These are phyloP conservation scores for Ascochyta fabae DNA, from an alignment of 2,329 filamentous ascomycete genomes.

Conservation along the genomic window DNA sequence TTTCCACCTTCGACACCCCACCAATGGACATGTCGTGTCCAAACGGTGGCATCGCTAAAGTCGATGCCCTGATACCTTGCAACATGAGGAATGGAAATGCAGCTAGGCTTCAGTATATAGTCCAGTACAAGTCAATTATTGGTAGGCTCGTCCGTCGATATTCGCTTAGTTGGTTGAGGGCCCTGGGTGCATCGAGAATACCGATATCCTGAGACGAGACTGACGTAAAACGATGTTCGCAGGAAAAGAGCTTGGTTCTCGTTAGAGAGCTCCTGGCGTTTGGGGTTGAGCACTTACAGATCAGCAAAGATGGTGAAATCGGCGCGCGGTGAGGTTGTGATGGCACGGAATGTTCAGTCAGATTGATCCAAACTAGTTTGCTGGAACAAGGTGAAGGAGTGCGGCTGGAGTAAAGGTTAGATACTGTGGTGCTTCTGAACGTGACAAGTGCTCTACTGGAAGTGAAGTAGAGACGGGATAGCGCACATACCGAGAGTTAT, in stretches of 20 bases:
- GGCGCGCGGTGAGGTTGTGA: background rate
- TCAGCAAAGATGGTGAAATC: background rate
- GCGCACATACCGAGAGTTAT: conserved; percentile 22
- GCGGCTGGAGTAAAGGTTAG: conserved; percentile 4
- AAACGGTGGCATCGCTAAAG: conserved; percentile 46
- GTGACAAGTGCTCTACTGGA: background rate
- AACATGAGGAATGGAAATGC: conserved; percentile 40
- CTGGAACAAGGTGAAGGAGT: background rate
- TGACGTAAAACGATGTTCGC: background rate
- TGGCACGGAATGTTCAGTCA: background rate
- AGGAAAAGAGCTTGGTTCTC: background rate
- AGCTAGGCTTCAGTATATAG: background rate
- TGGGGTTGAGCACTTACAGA: background rate
- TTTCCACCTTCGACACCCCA: conserved; percentile 44
- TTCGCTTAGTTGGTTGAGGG: background rate
- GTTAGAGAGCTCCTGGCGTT: background rate
- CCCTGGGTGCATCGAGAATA: background rate
- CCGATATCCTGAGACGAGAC: background rate
- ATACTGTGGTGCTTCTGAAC: background rate
- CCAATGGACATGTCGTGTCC: conserved; percentile 42
- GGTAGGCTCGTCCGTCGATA: background rate
- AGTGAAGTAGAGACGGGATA: conserved; percentile 8
- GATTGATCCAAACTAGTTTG: background rate
- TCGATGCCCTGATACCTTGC: conserved; percentile 45
- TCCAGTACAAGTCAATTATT: background rate